Percentiles rank a stretch among this genome's conserved stretches.
Conservation (phyloP, 371 early-diverging fungal genomes). For the Mucor mucedo region DNA sequence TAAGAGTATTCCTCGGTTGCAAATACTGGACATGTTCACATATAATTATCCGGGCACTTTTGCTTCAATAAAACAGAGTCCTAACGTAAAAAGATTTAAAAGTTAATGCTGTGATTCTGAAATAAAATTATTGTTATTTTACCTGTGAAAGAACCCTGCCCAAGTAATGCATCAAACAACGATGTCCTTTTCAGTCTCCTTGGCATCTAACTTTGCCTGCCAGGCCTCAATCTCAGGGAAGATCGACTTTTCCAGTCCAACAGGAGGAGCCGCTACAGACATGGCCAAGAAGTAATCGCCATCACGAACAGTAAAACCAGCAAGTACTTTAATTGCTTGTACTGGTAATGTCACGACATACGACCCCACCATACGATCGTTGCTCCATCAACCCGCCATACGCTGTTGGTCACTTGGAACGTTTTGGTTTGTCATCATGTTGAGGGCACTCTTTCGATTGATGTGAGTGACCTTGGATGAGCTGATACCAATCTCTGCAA, state of each 20-base stretch:
- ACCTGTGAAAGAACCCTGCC: conserved; percentile 19
- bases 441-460: conserved; percentile 12
- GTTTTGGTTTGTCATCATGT: conserved; percentile 15
- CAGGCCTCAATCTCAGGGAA: conserved; percentile 14
- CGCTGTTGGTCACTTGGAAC: conserved; percentile 10
- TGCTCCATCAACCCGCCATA: conserved; percentile 13
- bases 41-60: conserved; percentile 15
- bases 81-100: too few species aligned
- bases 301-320: conserved; percentile 9
- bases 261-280: neutral
- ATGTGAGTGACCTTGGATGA: conserved; percentile 12
- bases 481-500: neutral
- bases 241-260: neutral
- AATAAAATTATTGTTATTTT: neutral
- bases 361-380: conserved; percentile 18
- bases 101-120: neutral
- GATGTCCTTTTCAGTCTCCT: conserved; percentile 8
- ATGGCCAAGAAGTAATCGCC: conserved; percentile 9
- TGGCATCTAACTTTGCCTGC: conserved; percentile 4
- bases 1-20: neutral
- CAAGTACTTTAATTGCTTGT: conserved; percentile 13
- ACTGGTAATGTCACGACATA: conserved; percentile 16
- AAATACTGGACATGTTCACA: conserved; percentile 1
- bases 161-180: conserved; percentile 11
- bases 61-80: conserved; percentile 14